Conservation (phyloP, 2,329 filamentous ascomycete species). For the Sporothrix schenckii region DNA sequence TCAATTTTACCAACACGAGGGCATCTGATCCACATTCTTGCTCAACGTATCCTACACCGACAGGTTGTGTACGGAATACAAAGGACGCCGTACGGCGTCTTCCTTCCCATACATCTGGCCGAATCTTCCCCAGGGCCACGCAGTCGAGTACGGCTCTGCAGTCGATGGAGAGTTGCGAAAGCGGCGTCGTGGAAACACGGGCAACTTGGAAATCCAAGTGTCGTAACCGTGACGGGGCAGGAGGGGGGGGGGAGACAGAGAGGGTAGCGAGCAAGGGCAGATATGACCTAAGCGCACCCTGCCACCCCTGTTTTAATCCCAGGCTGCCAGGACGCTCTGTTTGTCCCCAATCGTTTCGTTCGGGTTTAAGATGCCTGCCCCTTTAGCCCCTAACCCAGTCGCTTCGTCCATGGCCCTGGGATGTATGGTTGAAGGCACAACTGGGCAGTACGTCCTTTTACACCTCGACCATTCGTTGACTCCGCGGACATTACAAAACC, state of each 20-base stretch:
- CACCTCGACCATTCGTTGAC: neutral
- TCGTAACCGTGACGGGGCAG: conserved; percentile 17
- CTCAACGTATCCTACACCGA: no score
- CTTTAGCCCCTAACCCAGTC: conserved; percentile 12
- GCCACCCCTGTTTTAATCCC: neutral
- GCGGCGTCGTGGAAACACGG: neutral
- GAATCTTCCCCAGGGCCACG: no score
- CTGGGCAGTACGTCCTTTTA: conserved; percentile 5
- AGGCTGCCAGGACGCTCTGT: no score
- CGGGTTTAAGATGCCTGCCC: conserved; percentile 16
- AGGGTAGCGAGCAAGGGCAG: neutral
- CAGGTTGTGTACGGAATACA: neutral
- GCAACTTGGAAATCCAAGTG: neutral
- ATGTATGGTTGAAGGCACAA: neutral
- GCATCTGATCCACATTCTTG: neutral
- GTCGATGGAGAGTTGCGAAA: neutral
- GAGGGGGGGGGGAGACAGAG: neutral
- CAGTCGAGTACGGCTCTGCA: neutral
- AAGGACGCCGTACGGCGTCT: neutral
- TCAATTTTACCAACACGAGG: neutral
- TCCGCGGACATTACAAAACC: neutral
- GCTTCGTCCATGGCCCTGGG: conserved; percentile 23
- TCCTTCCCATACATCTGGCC: no score
- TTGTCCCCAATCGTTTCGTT: conserved; percentile 7
- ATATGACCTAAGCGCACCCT: conserved; percentile 1